phyloP scores from a whole-genome alignment of 1,139 yeast species.

The Taphrina confusa region DNA sequence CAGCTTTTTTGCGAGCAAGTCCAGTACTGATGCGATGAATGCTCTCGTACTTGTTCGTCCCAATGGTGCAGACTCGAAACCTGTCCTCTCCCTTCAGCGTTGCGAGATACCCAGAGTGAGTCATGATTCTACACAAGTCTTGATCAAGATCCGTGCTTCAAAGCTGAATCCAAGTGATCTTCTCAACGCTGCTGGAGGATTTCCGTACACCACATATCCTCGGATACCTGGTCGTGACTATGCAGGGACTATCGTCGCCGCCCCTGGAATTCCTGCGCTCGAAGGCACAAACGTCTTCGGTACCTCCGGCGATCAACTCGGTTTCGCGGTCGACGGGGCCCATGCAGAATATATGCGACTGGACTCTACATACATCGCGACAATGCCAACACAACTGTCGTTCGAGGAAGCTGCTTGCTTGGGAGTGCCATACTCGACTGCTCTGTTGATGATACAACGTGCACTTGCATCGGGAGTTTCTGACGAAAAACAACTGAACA shows the following conservation, averaged over 20 bases:
- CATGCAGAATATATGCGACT: slow-evolving; percentile 12
- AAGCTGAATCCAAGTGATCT: slow-evolving; percentile 16
- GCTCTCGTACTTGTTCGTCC: background rate
- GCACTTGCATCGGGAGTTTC: background rate
- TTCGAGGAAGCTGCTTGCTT: slow-evolving; percentile 2
- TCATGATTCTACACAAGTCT: background rate
- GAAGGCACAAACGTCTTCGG: slow-evolving; percentile 8
- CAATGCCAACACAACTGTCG: background rate
- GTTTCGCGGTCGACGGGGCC: slow-evolving; percentile 14
- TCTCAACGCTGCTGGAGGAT: slow-evolving; percentile 8
- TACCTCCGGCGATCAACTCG: slow-evolving; percentile 14
- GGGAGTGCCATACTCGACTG: slow-evolving; percentile 10
- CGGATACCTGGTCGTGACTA: slow-evolving; percentile 12
- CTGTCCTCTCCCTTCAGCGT: background rate
- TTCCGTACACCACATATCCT: slow-evolving; percentile 13
- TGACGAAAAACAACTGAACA: no score
- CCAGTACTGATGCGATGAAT: background rate
- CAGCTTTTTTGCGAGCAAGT: no score
- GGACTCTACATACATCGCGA: background rate
- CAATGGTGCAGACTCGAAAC: background rate
- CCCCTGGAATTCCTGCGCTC: background rate
- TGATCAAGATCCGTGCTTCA: slow-evolving; percentile 3
- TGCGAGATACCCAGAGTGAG: background rate
- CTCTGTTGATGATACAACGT: slow-evolving; percentile 10
- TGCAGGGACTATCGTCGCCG: slow-evolving; percentile 3